A percentile compares a stretch with the other conserved stretches of the same genome.
Evolutionary conservation across 139 green algal species (phyloP).

Genomic region (Coelastrella sp.): DNA sequence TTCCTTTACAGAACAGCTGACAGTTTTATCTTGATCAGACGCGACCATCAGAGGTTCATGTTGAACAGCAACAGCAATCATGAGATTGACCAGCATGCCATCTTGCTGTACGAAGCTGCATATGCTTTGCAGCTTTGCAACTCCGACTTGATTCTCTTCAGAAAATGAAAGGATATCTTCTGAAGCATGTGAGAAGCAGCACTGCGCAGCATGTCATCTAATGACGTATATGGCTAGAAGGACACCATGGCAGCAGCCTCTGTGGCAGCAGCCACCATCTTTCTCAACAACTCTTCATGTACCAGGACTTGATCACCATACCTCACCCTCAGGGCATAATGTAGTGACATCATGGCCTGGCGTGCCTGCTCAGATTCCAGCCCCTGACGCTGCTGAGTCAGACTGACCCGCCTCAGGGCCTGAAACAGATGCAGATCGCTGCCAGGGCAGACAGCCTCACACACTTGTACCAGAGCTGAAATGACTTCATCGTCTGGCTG

Average conservation of each 20-base stretch:
- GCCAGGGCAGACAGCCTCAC: neutral
- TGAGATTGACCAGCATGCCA: too few relatives aligned
- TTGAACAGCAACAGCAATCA: too few relatives aligned
- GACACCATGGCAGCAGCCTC: constrained; percentile 23
- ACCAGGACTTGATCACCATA: constrained; percentile 27
- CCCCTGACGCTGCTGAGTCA: neutral
- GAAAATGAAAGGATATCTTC: too few relatives aligned
- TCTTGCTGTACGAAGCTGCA: too few relatives aligned
- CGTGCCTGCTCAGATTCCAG: neutral
- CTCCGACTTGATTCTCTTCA: too few relatives aligned
- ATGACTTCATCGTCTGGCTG: neutral
- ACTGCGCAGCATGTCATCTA: too few relatives aligned
- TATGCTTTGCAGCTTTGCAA: too few relatives aligned
- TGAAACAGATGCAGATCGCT: constrained; percentile 44
- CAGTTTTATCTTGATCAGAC: too few relatives aligned
- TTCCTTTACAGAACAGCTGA: too few relatives aligned
- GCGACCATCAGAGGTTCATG: too few relatives aligned
- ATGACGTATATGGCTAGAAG: neutral
- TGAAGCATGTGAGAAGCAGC: too few relatives aligned
- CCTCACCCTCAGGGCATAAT: neutral
- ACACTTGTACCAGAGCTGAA: neutral
- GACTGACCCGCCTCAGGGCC: neutral
- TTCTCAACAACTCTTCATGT: constrained; percentile 11
- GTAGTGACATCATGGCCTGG: neutral
- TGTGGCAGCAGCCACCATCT: neutral